Conservation (phyloP, 345 rosid genomes). For the Lagerstroemia speciosa region DNA sequence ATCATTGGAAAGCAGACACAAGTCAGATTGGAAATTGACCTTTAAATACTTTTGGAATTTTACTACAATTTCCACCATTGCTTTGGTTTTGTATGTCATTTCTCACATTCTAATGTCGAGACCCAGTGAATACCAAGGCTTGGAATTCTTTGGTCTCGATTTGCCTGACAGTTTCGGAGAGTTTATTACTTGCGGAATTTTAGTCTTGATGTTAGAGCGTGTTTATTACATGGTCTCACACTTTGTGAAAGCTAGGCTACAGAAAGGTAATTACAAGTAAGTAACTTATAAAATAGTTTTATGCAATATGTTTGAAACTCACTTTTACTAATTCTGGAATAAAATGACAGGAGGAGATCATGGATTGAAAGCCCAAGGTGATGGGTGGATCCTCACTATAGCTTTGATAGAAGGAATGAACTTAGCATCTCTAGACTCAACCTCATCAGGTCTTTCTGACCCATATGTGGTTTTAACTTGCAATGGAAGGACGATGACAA, state of each 20-base stretch:
- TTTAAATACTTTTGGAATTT: constrained; percentile 57
- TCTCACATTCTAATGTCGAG: constrained; percentile 49
- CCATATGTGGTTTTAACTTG: constrained; percentile 81
- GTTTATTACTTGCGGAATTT: constrained; percentile 45
- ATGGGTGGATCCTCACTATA: constrained; percentile 86
- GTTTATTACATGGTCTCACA: constrained; percentile 51
- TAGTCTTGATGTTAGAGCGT: constrained; percentile 54
- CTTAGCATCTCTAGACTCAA: constrained; percentile 50
- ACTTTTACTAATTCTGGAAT: background rate
- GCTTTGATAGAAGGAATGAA: constrained; percentile 69
- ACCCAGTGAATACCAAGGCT: constrained; percentile 45
- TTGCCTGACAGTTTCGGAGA: constrained; percentile 91
- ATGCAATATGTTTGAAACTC: background rate
- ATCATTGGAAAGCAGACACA: constrained; percentile 48
- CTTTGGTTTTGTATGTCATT: constrained; percentile 44
- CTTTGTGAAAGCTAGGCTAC: constrained; percentile 66
- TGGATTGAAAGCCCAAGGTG: constrained; percentile 59
- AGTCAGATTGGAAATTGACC: constrained; percentile 59
- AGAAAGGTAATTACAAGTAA: constrained; percentile 35
- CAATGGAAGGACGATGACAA: constrained; percentile 75
- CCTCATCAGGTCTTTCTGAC: constrained; percentile 46
- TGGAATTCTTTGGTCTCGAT: constrained; percentile 64
- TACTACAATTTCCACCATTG: constrained; percentile 43
- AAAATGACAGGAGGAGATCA: constrained; percentile 47
- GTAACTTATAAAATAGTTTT: background rate